Evolutionary conservation across 768 basidiomycete species (phyloP), one percentile per base, ranked within the genome.

Genomic region (Fomitopsis serialis): DNA sequence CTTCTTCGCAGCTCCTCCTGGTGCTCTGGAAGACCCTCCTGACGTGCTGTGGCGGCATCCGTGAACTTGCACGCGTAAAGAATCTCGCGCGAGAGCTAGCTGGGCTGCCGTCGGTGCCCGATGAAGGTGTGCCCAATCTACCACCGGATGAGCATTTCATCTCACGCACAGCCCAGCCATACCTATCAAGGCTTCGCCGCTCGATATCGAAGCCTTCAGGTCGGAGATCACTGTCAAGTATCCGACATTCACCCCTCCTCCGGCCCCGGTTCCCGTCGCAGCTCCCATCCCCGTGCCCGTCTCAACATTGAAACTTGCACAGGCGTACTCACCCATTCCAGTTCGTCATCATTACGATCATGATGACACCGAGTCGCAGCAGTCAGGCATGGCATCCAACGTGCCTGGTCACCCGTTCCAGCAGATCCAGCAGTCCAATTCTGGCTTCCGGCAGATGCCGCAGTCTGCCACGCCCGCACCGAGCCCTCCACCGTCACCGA

Each of bases 181-280:
- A 43, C 81, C 79, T 40, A 85, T 97, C 63, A 98, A 98, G 70
- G 87, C 93, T 5, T 85, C 90, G 0, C 94, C 97, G 2, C 71
- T 93, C 46, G 97, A 98, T 68, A 87, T 98, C 48, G 85, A 93
- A 56, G 74, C 80, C 9, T 99, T 97, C 69, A 85, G 88, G 22
- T 82, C 85, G 66, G 97, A 99, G 69, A 94, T 90, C 11, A 81
- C 88, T 8, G 84, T 92, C 58, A 99, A 99, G 70, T 99, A 98
- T 63, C 97, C 97, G 2, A 96, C 97, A 0, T 98, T 98, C 68
- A 76, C 78, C 0, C 78, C 89, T 13, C 82, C 87, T 2, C 74
- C 76, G 1, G 58, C 60, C 22, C 52, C 58, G 9, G 55, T 56
- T n/a, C 46, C 57, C 13, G 49, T 59, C 11, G 50, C 62, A 15